Evolutionary conservation across 1,139 yeast species (phyloP), one percentile per base, ranked within the genome.

Genomic region (Casaregolazyma suthepensis): DNA sequence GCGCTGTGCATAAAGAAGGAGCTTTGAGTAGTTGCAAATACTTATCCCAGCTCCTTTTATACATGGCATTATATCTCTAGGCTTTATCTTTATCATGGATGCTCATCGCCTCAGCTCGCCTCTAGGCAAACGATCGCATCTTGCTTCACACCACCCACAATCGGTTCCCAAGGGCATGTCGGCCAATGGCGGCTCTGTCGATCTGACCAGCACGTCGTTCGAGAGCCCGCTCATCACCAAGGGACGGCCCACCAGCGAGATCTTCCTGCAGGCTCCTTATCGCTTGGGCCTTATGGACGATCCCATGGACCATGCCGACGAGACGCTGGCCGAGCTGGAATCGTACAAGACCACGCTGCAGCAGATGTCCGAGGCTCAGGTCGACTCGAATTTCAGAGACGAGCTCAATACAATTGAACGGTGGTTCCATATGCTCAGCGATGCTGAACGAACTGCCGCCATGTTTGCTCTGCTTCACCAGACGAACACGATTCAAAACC

Each of bases 361-460:
- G 45, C 68, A 68, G 51, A 69, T 69, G 70, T 70, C 73, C 12
- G 61, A 69, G 13, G 71, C 67, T 20, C 57, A 66, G 20, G 56
- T 66, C 51, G 69, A 66, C 51, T 59, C 57, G 52, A 58, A 59
- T 53, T 62, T 62, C 53, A 62, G 60, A 46, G 63, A 62, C 31
- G 65, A 62, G 49, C 55, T 62, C 18, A 50, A 54, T 45, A 65
- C 70, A 18, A 66, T 71, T 51, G 74, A 71, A 58, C 65, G 68
- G 52, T 71, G 75, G 75, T 71, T 71, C 55, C 63, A 66, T 18
- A 69, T 69, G 15, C 59, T 71, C 43, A 57, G 64, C 31, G 71
- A 65, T 35, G 70, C 70, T 6, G 75, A 71, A 56, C 63, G 72
- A 31, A 70, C 74, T 15, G 73, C 74, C n/a, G 69, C 75, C 7